Evolutionary conservation across 441 rosid species (phyloP).

Genomic region (Lepidium campestre): DNA sequence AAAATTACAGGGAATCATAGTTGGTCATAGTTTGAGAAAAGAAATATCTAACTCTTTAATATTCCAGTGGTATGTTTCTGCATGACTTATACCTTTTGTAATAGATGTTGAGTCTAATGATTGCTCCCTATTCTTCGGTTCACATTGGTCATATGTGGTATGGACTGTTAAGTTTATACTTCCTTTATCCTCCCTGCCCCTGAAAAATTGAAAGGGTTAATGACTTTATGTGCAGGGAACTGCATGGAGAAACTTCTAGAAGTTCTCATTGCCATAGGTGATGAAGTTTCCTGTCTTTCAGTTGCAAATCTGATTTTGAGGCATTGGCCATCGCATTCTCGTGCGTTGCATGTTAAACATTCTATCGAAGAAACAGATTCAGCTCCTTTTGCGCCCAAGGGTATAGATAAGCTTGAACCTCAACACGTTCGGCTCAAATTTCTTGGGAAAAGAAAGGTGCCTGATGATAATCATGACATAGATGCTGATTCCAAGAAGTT

Average conservation of each 20-base stretch:
- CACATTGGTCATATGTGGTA: neutral
- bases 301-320: constrained; percentile 91
- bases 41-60: neutral
- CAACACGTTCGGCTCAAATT: constrained; percentile 83
- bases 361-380: constrained; percentile 74
- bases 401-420: constrained; percentile 94
- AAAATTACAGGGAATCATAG: neutral
- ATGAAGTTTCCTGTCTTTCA: constrained; percentile 96
- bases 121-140: constrained; percentile 9
- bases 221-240: constrained; percentile 91
- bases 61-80: neutral
- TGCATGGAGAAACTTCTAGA: constrained; percentile 99
- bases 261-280: constrained; percentile 98
- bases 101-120: neutral
- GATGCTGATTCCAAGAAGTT: constrained; percentile 48
- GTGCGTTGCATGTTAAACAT: constrained; percentile 82
- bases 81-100: neutral
- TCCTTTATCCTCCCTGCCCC: neutral
- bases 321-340: constrained; percentile 99
- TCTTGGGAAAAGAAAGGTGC: constrained; percentile 77
- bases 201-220: constrained; percentile 6
- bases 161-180: neutral
- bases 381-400: constrained; percentile 86
- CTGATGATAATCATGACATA: constrained; percentile 45
- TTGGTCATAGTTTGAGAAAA: neutral